A percentile compares a stretch with the other conserved stretches of the same genome.
Evolutionary conservation across 768 basidiomycete species (phyloP).

Genomic region (Leccinum aurantiacum): DNA sequence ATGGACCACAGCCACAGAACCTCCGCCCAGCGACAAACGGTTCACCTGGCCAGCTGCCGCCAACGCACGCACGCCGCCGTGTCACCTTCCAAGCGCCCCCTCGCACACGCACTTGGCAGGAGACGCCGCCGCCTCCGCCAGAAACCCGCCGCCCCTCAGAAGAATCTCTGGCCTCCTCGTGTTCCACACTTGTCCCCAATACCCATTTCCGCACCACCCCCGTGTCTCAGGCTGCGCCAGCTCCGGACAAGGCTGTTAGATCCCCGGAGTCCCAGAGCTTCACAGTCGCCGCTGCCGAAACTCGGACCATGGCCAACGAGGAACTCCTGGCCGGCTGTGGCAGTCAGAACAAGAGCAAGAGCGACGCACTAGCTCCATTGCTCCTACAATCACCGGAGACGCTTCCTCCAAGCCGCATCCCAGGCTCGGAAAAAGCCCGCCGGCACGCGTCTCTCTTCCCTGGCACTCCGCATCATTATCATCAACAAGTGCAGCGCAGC

Average conservation of each 20-base stretch:
- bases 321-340: not conserved
- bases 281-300: not conserved
- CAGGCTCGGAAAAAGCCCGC: not conserved
- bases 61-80: not conserved
- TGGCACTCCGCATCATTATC: not conserved
- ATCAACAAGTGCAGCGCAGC: constrained; percentile 8
- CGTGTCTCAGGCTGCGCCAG: not conserved
- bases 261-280: not conserved
- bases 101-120: not conserved
- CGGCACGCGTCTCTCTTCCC: constrained; percentile 14
- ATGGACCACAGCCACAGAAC: not conserved
- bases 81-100: not conserved
- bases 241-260: not conserved
- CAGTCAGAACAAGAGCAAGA: not conserved
- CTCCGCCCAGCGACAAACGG: not conserved
- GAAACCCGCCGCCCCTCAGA: not conserved
- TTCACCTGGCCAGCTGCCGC: not conserved
- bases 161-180: constrained; percentile 6
- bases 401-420: not conserved
- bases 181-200: constrained; percentile 17
- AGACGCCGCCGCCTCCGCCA: not conserved
- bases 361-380: not conserved
- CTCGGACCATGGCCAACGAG: not conserved
- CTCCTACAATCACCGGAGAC: not conserved
- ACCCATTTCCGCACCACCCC: not conserved